Base-by-base conservation (phyloP, 2,329 filamentous ascomycete genomes). In the Cladophialophora carrionii region DNA sequence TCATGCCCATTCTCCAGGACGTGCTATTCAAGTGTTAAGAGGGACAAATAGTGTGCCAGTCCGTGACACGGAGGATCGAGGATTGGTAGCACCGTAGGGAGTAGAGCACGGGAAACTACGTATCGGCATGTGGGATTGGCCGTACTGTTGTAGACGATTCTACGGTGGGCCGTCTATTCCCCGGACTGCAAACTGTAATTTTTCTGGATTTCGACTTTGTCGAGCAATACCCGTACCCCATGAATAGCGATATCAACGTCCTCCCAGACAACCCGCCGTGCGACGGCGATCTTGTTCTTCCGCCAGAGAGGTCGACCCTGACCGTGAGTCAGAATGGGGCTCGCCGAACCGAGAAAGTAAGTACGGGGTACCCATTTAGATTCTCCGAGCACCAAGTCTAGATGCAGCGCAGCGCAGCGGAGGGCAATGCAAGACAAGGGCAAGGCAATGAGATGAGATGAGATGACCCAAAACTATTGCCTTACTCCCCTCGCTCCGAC, bases 291-390 rank as follows among this genome's bases (percentile, higher is more conserved):
- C 29, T 26, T 54, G 24, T 20, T 10, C n/a, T n/a, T 29, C 10
- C 32, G n/a, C 22, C n/a, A 54, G 52, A 10, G 5, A 22, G 52
- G 52, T 10, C 4, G 4, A 43, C 17, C 37, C n/a, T 4, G 37
- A 43, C n/a, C 8, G 37, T 8, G 52, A 54, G 62, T 56, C 59
- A 67, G 37, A 24, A 69, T 69, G 67, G 67, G 67, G 10, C 53
- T 69, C 26, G 65, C 67, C 61, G 67, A 69, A 48, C 67, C 67
- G 3, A 64, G 57, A 48, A 69, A 65, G 67, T 69, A 65, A 24
- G 67, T 62, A 8, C 10, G 5, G 7, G 37, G 29, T 24, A 12
- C 41, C 57, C 48, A 22, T 56, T 52, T 53, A n/a, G 29, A 24
- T 22, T 37, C 12, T 20, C 10, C n/a, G 29, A 34, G 8, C 37